phyloP scores from a whole-genome alignment of 306 rosid genomes.

The Glycine tomentella region DNA sequence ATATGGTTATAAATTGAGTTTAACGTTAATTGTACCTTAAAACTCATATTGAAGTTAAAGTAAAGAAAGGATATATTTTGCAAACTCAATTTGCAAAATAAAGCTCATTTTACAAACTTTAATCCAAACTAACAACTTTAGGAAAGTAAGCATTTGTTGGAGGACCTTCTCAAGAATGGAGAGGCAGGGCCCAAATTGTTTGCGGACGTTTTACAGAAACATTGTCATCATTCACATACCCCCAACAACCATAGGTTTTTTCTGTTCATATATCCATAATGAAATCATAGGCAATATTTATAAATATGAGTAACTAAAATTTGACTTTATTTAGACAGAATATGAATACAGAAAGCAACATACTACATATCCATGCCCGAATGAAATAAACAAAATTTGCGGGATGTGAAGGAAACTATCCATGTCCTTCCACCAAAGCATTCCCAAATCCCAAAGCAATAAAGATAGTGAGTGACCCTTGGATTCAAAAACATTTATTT shows the following conservation, averaged over 20 bases:
- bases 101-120: neutral
- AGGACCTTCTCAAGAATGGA: neutral
- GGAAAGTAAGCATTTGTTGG: neutral
- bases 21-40: too few relatives aligned
- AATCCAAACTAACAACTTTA: neutral
- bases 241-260: neutral
- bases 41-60: too few relatives aligned
- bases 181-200: neutral
- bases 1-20: too few relatives aligned
- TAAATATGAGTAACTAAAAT: neutral
- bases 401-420: conserved; percentile 38
- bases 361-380: conserved; percentile 17
- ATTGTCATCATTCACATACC: neutral
- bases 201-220: neutral
- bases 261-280: neutral
- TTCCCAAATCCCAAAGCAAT: conserved; percentile 17
- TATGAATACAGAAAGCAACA: conserved; percentile 43
- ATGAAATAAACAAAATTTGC: conserved; percentile 55
- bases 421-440: conserved; percentile 46
- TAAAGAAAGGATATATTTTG: too few relatives aligned
- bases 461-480: conserved; percentile 28
- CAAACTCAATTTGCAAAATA: neutral
- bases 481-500: conserved; percentile 35
- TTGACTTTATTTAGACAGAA: conserved; percentile 42
- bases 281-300: neutral